Base-by-base conservation (phyloP, 192 early-diverging fungal genomes). In the Ramicandelaber brevisporus region DNA sequence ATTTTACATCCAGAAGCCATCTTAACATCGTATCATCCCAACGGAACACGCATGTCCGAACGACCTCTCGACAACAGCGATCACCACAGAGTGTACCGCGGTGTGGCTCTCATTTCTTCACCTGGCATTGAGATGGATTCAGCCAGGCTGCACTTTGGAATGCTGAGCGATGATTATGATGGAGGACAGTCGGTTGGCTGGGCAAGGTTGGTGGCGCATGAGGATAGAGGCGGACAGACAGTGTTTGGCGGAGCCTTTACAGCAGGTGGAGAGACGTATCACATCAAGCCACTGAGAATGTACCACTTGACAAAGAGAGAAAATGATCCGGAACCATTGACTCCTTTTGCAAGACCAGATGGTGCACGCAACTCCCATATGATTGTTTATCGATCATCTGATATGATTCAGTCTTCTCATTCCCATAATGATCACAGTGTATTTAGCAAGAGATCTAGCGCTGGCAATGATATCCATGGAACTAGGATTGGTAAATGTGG, bases 371-470 rank as follows among this genome's bases (percentile, higher is more conserved):
- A 41, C 12, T 34, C 57, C 1, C 43, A 31, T 9, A 55, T 70
- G 37, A 44, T 71, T 14, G 57, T 70, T 12, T 76, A 65, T 42
- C 59, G 68, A 7, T 59, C 67, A 29, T 64, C 68, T 0, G 68
- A 76, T 31, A 39, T 60, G 0, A 37, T 59, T 3, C 17, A 38
- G 6, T 46, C 41, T 27, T 17, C 2, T n/a, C 14, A 18, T 14
- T 28, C 27, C 4, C 22, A 17, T 16, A 27, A 27, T 6, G 9
- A 14, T 14, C 12, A 12, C 16, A 11, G 23, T 25, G 26, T 9
- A 5, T 12, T 31, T 6, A 39, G 37, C 30, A 40, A 17, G 9
- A 9, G 34, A 30, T 28, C 24, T 4, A 2, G 3, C 21, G 5
- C 8, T 10, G 5, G 9, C 6, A 20, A 20, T 5, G 1, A 14